Percentiles rank a stretch among this genome's conserved stretches.
Evolutionary conservation across 305 asterid species (phyloP).

Genomic region (Fraxinus baroniana): DNA sequence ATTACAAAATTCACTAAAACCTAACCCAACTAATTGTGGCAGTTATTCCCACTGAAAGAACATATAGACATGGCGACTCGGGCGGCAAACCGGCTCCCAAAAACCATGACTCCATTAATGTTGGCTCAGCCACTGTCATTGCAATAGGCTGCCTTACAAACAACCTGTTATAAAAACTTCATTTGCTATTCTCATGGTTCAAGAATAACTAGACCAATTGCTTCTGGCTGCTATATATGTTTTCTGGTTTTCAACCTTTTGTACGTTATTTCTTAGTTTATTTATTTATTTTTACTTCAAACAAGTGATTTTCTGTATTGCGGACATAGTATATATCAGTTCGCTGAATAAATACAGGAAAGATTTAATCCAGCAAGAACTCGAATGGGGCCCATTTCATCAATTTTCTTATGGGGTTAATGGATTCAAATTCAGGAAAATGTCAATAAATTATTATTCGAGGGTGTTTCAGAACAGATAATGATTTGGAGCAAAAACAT

Average conservation of each 20-base stretch:
- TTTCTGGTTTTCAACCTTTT: neutral
- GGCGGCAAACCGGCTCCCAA: neutral
- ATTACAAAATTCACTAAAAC: too few relatives aligned
- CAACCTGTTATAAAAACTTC: slow-evolving; percentile 17
- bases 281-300: neutral
- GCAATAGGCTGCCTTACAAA: neutral
- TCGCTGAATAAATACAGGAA: neutral
- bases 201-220: neutral
- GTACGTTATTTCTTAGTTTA: neutral
- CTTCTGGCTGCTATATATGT: neutral
- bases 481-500: too few relatives aligned
- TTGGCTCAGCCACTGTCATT: neutral
- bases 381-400: too few relatives aligned
- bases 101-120: neutral
- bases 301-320: neutral
- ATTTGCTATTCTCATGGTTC: neutral
- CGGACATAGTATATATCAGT: neutral
- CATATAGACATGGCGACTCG: neutral
- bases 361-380: too few relatives aligned
- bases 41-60: neutral
- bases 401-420: too few relatives aligned
- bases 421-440: too few relatives aligned
- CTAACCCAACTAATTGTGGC: neutral
- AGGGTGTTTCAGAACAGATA: too few relatives aligned
- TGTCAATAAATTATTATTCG: too few relatives aligned